Evolutionary conservation across 805 yeast genomes (phyloP).

Genomic region (Lipomyces orientalis): DNA sequence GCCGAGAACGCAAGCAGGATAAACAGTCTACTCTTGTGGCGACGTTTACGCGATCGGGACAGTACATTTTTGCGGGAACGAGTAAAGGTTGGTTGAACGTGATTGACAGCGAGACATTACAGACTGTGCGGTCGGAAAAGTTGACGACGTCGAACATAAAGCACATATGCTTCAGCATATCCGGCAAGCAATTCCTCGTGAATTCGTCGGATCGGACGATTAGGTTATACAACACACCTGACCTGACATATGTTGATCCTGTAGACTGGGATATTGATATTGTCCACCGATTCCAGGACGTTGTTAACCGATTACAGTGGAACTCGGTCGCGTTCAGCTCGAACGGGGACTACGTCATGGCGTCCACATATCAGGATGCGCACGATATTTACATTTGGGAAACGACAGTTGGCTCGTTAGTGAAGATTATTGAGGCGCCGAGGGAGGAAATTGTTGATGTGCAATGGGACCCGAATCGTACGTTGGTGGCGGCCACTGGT

Average conservation of each 20-base stretch:
- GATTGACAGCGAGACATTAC: constrained; percentile 35
- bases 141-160: constrained; percentile 76
- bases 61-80: constrained; percentile 72
- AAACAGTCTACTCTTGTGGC: constrained; percentile 56
- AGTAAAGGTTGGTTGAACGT: constrained; percentile 78
- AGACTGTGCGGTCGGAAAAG: constrained; percentile 56
- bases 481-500: constrained; percentile 82
- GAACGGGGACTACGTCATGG: constrained; percentile 81
- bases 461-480: constrained; percentile 80
- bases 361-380: constrained; percentile 84
- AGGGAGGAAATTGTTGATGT: constrained; percentile 85
- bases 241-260: constrained; percentile 43
- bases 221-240: constrained; percentile 44
- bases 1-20: constrained; percentile 37
- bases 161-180: constrained; percentile 74
- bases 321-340: constrained; percentile 76
- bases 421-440: constrained; percentile 88
- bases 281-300: constrained; percentile 86
- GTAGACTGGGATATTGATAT: constrained; percentile 61
- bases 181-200: constrained; percentile 48
- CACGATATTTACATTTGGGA: constrained; percentile 95
- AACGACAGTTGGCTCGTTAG: constrained; percentile 82
- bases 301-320: constrained; percentile 88
- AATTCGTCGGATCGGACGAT: constrained; percentile 46
- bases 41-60: constrained; percentile 59